Evolutionary conservation across 306 rosid species (phyloP).

Genomic region (Sophora flavescens): DNA sequence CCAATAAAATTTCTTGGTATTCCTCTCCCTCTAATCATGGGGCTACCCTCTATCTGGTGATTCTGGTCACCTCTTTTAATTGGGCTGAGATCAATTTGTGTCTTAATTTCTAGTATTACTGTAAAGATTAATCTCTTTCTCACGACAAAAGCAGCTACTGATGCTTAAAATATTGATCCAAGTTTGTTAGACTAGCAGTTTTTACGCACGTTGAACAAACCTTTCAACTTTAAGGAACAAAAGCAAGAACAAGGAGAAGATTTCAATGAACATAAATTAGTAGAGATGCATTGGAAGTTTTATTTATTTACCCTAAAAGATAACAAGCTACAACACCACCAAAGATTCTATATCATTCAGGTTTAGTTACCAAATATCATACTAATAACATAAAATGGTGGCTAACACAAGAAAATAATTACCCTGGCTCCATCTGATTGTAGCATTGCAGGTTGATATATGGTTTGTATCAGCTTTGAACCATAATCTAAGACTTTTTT

Average conservation of each 20-base stretch:
- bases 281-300: background rate
- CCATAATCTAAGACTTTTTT: too few relatives aligned
- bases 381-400: slow-evolving; percentile 30
- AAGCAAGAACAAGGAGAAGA: slow-evolving; percentile 28
- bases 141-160: background rate
- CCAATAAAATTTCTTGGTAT: too few relatives aligned
- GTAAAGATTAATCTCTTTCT: background rate
- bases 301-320: slow-evolving; percentile 13
- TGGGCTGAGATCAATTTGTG: slow-evolving; percentile 19
- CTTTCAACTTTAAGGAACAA: background rate
- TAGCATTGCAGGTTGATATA: slow-evolving; percentile 56
- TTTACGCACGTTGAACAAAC: background rate
- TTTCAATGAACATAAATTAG: background rate
- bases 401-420: slow-evolving; percentile 28
- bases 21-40: too few relatives aligned
- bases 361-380: slow-evolving; percentile 39
- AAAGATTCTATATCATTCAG: background rate
- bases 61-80: too few relatives aligned
- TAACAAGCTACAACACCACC: slow-evolving; percentile 6
- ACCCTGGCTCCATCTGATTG: slow-evolving; percentile 65
- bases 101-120: too few relatives aligned
- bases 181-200: too few relatives aligned
- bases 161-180: too few relatives aligned
- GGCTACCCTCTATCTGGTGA: too few relatives aligned
- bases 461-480: background rate